Evolutionary conservation across 768 basidiomycete genomes (phyloP), one percentile per base, ranked within the genome.

Genomic region (Cyathus striatus): DNA sequence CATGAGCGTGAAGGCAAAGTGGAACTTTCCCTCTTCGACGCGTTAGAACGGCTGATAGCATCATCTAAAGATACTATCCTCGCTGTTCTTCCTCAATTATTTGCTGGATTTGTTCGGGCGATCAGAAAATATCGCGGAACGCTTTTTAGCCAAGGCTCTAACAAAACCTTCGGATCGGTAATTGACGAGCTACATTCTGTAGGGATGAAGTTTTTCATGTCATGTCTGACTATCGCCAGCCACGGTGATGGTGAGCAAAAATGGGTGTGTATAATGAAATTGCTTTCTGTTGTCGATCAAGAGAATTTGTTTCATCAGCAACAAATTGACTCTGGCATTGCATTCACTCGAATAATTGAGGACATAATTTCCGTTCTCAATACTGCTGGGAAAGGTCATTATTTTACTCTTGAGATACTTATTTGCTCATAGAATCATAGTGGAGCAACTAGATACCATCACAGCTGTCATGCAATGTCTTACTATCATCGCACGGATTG

Each of bases 21-120:
- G 16, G 63, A 63, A 41, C 57, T 60, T 33, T 45, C 55, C 2
- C 45, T 79, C 27, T 66, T 78, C 42, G 49, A 61, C 12, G 56
- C 62, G 13, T 51, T 79, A 3, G 53, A 48, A 26, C 47, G 38
- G 13, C 20, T 61, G 7, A 23, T 44, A 35, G 24, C 47, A 13
- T 42, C 48, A 2, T 52, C 58, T 23, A 53, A 56, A 25, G 41
- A 48, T 3, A 42, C 52, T 4, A 55, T 68, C 12, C 54, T 74
- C 7, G 38, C 51, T 0, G 48, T 64, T n/a, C 63, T 88, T 7
- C 80, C 87, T 1, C 62, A 61, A n/a, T 50, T 90, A 5, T 79
- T 78, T 44, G 42, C 54, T 2, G 69, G 78, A 12, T 83, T 77
- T 48, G 57, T 81, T 4, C 63, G 68, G 10, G 62, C 62, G 6